Base-by-base conservation (phyloP, 1,284 basidiomycete genomes). In the Caloboletus firmus region DNA sequence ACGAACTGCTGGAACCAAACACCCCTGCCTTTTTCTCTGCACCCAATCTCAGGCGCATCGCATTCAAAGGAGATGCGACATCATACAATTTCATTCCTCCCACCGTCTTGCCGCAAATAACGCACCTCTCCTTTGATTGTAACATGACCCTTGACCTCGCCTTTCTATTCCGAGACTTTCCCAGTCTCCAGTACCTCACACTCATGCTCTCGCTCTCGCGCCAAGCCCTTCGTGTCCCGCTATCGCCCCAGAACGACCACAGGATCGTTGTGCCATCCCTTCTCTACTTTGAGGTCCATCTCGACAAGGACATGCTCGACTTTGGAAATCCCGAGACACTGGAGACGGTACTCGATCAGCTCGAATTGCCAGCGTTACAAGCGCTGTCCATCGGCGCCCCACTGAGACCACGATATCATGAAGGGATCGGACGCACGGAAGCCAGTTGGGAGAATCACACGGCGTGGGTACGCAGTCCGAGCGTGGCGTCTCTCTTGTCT, bases 111-210 rank as follows among this genome's bases (percentile, higher is more conserved):
- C 28, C 56, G 4, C 65, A 67, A 13, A 55, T 68, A 28, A 63
- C 68, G 1, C 55, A 61, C 41, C 67, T 68, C 44, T 54, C 58
- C 24, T 46, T 72, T 10, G 62, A 70, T 36, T 58, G 57, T 30
- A 20, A 48, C 42, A 40, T 52, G 45, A 49, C 53, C 12, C 52
- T 59, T 39, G 59, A 68, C 28, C 48, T 65, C 32, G 47, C 54
- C 22, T 31, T 46, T 22, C 35, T 69, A 20, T 60, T 67, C 41
- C 49, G 46, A 17, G 59, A 70, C 45, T 60, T 56, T 51, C 13
- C 48, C 4, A 18, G 44, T 26, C 54, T 68, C 30, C 39, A 56
- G 8, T 45, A 58, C 37, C 54, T 68, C 39, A 34, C 56, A 2
- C 51, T 69, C 39, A 22, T 48, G 17, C 52, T 69, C 30, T 48